Base-by-base conservation (phyloP, 495 filamentous ascomycete genomes). In the Penicillium daleae region DNA sequence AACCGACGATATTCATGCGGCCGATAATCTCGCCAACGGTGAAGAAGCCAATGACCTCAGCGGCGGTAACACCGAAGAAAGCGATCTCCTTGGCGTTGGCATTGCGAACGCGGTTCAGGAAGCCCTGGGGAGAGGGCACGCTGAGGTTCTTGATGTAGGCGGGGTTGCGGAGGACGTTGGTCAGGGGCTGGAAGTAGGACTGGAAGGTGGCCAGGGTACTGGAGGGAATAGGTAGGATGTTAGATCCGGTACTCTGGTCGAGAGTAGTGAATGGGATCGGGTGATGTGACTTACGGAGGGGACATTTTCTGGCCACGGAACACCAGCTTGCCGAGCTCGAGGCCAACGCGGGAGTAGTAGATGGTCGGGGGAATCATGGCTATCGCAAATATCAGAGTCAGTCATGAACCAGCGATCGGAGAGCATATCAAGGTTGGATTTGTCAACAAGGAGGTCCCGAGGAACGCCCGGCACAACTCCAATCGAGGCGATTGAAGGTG, bases 11-110 rank as follows among this genome's bases (percentile, higher is more conserved):
- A 88, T 98, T 97, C 78, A 92, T 82, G 60, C 93, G 83, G 60
- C 95, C 95, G 66, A 98, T 89, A 79, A 99, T 98, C 85, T 97
- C 92, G 60, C 95, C 95, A 24, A 99, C 86, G 19, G 92, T 93
- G 85, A 98, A 99, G 85, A 99, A 98, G 57, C 95, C 95, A 60
- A 99, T 76, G 53, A 92, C 84, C 81, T 99, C 95, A 39, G 93
- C 94, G 40, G 78, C 71, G 61, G 97, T 76, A 56, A 99, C 90
- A 71, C 89, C 91, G 56, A 79, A 87, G 24, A 90, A 73, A 27
- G 82, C 83, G 57, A 92, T 63, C 74, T 96, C 86, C 71, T 86
- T 81, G 52, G 76, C 81, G 76, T 83, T 89, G 69, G 93, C 55
- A 76, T 88, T 91, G 70, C 92, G 85, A 63, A 90, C 71, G 60